Percentiles rank a stretch among this genome's conserved stretches.
Evolutionary conservation across 139 green algal species (phyloP).

Genomic region (Chlorella sp.): DNA sequence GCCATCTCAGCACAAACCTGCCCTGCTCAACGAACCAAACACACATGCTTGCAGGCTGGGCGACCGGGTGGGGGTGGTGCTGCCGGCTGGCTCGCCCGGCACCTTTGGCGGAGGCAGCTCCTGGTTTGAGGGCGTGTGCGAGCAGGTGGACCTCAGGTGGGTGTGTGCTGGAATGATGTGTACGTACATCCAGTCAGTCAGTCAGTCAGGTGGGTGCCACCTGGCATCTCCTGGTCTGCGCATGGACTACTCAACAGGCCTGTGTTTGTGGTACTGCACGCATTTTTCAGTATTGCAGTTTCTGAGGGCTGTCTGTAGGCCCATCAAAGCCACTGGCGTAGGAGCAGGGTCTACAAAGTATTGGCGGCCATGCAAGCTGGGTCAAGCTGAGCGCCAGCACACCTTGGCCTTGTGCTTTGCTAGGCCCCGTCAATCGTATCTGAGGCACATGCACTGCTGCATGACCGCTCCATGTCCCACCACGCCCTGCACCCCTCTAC

Average conservation of each 20-base stretch:
- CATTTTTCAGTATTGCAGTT: not conserved
- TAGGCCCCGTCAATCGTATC: not conserved
- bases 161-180: too few relatives aligned
- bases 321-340: too few relatives aligned
- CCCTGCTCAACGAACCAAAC: too few relatives aligned
- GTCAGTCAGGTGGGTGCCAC: constrained; percentile 55
- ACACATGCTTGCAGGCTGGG: constrained; percentile 71
- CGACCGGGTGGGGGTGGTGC: constrained; percentile 68
- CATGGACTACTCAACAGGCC: too few relatives aligned
- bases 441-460: not conserved
- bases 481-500: not conserved
- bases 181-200: too few relatives aligned
- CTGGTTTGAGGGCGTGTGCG: constrained; percentile 78
- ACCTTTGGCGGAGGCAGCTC: constrained; percentile 2
- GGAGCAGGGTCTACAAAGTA: too few relatives aligned
- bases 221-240: too few relatives aligned
- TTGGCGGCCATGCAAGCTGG: too few relatives aligned
- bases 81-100: constrained; percentile 13
- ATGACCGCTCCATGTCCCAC: too few relatives aligned
- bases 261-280: not conserved
- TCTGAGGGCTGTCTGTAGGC: not conserved
- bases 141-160: constrained; percentile 76
- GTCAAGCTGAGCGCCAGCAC: too few relatives aligned
- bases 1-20: too few relatives aligned
- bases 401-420: too few relatives aligned